Evolutionary conservation across 169 alveolate genomes (phyloP).

Genomic region (Plasmodium vivax): DNA sequence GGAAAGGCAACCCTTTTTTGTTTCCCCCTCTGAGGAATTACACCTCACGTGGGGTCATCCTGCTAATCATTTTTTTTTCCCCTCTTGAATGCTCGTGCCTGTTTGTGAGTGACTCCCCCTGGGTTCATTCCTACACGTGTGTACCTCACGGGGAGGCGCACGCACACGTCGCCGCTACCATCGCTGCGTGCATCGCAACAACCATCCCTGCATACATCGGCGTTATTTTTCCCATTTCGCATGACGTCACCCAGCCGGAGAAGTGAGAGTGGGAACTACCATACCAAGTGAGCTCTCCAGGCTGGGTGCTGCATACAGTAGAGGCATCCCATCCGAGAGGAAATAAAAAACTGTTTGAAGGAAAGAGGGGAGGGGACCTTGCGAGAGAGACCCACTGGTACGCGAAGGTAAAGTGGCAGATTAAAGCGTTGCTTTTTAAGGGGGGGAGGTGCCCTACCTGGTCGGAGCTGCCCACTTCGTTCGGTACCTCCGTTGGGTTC

Average conservation of each 20-base stretch:
- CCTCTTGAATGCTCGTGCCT: background rate
- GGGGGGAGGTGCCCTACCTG: background rate
- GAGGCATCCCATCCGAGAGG: background rate
- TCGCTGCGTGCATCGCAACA: background rate
- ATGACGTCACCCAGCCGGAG: background rate
- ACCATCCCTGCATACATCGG: background rate
- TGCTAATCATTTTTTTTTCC: background rate
- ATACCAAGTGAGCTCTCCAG: background rate
- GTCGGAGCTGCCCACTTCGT: background rate
- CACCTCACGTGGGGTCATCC: background rate
- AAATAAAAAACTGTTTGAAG: background rate
- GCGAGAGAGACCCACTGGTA: background rate
- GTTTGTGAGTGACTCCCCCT: background rate
- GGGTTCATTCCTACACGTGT: background rate
- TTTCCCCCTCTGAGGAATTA: background rate
- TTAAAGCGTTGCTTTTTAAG: too few relatives aligned
- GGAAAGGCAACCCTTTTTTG: background rate
- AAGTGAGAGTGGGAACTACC: background rate
- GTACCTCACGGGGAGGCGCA: background rate
- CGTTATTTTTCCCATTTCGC: background rate
- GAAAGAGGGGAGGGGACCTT: background rate
- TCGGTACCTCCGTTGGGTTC: too few relatives aligned
- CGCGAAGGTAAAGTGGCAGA: background rate
- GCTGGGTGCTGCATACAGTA: background rate
- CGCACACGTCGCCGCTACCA: background rate